phyloP scores from a whole-genome alignment of 148 eudicot species.

The Arbutus unedo region DNA sequence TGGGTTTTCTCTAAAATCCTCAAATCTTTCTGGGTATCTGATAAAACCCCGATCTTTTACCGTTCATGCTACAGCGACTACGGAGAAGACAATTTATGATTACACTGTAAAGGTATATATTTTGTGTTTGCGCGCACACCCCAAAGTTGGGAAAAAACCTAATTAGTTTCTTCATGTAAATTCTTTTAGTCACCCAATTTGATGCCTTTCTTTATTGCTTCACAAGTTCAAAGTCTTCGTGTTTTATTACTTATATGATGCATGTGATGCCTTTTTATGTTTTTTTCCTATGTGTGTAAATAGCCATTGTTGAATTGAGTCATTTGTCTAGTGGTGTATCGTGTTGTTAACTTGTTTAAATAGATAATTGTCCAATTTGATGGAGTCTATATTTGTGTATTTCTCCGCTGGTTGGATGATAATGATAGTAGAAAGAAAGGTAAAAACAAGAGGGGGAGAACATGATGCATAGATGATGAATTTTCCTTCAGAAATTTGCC shows the following conservation, averaged over 20 bases:
- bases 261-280: not conserved
- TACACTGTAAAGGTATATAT: slow-evolving; percentile 71
- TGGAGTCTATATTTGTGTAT: no score
- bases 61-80: slow-evolving; percentile 68
- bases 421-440: not conserved
- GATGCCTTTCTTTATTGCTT: not conserved
- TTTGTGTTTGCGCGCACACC: not conserved
- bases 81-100: slow-evolving; percentile 72
- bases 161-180: not conserved
- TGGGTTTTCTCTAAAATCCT: slow-evolving; percentile 44
- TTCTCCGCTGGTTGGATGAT: no score
- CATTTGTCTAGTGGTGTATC: not conserved
- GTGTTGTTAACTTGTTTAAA: not conserved
- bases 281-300: not conserved
- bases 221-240: not conserved
- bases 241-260: not conserved
- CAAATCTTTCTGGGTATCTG: slow-evolving; percentile 41
- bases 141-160: not conserved
- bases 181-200: not conserved
- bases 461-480: not conserved
- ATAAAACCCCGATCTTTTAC: slow-evolving; percentile 30
- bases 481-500: not conserved
- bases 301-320: not conserved
- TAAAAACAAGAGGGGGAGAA: not conserved
- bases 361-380: not conserved